phyloP scores from a whole-genome alignment of 2,329 filamentous ascomycete species.

The Trichoderma endophyticum region DNA sequence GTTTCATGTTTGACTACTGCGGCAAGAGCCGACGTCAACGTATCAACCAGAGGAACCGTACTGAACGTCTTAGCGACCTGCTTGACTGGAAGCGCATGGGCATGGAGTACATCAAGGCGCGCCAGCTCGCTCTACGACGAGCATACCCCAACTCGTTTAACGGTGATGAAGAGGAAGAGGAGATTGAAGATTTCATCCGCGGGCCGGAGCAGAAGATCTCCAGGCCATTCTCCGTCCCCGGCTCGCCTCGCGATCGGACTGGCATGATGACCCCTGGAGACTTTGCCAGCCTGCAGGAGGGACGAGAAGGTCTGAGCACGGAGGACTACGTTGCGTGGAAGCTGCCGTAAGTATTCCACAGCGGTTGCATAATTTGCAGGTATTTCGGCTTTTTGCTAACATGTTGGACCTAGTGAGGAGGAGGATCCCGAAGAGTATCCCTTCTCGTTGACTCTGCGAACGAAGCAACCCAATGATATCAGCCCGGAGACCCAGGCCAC shows the following conservation, averaged over 20 bases:
- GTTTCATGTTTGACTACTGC: slow-evolving; percentile 86
- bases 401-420: slow-evolving; percentile 63
- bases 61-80: slow-evolving; percentile 88
- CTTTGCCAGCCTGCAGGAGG: slow-evolving; percentile 94
- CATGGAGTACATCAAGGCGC: slow-evolving; percentile 97
- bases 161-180: slow-evolving; percentile 67
- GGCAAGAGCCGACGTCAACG: slow-evolving; percentile 91
- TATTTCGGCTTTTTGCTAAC: slow-evolving; percentile 21
- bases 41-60: slow-evolving; percentile 98
- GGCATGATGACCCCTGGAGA: slow-evolving; percentile 99
- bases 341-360: slow-evolving; percentile 71
- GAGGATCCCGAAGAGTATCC: slow-evolving; percentile 79
- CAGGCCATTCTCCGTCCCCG: slow-evolving; percentile 87
- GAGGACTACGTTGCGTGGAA: slow-evolving; percentile 99
- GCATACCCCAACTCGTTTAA: slow-evolving; percentile 88
- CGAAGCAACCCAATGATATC: slow-evolving; percentile 45
- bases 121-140: slow-evolving; percentile 84
- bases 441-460: slow-evolving; percentile 56
- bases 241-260: slow-evolving; percentile 82
- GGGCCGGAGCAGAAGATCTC: slow-evolving; percentile 94
- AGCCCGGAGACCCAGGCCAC: slow-evolving; percentile 20
- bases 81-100: slow-evolving; percentile 99
- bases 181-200: slow-evolving; percentile 75
- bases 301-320: slow-evolving; percentile 85
- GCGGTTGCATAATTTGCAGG: not conserved